Conservation (phyloP, 1,139 yeast genomes). For the Scheffersomyces quercinus region DNA sequence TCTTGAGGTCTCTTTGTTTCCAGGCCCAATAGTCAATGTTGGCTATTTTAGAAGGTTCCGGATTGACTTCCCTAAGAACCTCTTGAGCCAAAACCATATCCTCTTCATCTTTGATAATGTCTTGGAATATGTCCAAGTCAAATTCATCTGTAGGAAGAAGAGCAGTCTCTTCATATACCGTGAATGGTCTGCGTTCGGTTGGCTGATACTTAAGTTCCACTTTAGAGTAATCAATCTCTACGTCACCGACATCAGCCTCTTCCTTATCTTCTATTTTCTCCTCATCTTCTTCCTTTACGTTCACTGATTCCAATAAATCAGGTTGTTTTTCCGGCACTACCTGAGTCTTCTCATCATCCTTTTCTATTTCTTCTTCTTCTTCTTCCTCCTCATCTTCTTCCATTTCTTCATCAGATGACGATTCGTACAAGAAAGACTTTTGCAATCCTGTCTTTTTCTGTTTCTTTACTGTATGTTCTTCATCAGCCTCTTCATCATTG, state of each 20-base stretch:
- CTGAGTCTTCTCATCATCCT: slow-evolving; percentile 9
- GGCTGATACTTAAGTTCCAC: slow-evolving; percentile 48
- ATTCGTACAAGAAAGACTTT: slow-evolving; percentile 29
- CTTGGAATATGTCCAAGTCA: slow-evolving; percentile 55
- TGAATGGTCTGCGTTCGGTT: slow-evolving; percentile 40
- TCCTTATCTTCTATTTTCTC: slow-evolving; percentile 4
- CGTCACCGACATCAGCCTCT: slow-evolving; percentile 11
- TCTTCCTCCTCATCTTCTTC: slow-evolving; percentile 4
- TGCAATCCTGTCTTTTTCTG: slow-evolving; percentile 21
- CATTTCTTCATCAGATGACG: slow-evolving; percentile 30
- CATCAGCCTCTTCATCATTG: slow-evolving; percentile 35
- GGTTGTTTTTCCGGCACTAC: slow-evolving; percentile 3
- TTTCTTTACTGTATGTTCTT: slow-evolving; percentile 18
- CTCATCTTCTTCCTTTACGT: slow-evolving; percentile 3
- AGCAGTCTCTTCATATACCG: slow-evolving; percentile 51
- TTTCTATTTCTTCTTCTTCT: slow-evolving; percentile 7
- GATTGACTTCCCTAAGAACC: slow-evolving; percentile 33
- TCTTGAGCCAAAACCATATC: slow-evolving; percentile 58
- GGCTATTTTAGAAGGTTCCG: slow-evolving; percentile 29
- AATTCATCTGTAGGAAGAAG: slow-evolving; percentile 25
- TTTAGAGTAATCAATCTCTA: slow-evolving; percentile 22
- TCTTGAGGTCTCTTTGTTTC: slow-evolving; percentile 47
- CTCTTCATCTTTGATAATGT: slow-evolving; percentile 68
- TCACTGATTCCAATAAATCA: slow-evolving; percentile 3
- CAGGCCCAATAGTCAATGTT: slow-evolving; percentile 68